Evolutionary conservation across 1,284 basidiomycete genomes (phyloP), one percentile per base, ranked within the genome.

Genomic region (Tremellales sp.): DNA sequence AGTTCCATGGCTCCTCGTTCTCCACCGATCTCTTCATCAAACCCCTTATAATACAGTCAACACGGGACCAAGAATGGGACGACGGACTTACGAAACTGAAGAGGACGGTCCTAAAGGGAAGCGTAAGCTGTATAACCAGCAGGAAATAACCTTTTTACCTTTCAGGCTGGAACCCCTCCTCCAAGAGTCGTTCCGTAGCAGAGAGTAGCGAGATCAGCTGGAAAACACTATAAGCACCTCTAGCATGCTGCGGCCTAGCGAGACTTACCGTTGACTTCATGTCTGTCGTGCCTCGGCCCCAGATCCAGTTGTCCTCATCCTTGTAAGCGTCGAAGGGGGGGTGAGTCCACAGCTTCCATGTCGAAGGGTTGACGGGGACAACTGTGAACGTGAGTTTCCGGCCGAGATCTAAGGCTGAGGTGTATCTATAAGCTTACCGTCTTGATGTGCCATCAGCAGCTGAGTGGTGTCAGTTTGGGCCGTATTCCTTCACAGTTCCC

Each of bases 401-500:
- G n/a, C n/a, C n/a, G n/a, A n/a, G n/a, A n/a, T n/a, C n/a, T n/a
- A n/a, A n/a, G n/a, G n/a, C n/a, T n/a, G n/a, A n/a, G n/a, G n/a
- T n/a, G n/a, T 18, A 67, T 22, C 12, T 59, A 37, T 3, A 63
- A 68, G 5, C 16, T 31, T 16, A 49, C 31, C 38, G 25, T 50
- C 42, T 32, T 43, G 41, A 40, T 38, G 34, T 35, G 24, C 16
- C 34, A 38, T 45, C 24, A 33, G 28, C 10, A 40, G 32, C 40
- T 40, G 29, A 49, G 58, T 19, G 41, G 75, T 80, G 79, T 70
- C 81, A 79, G 57, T 83, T 81, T 1, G 75, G 80, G 21, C 77
- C 10, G 16, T 10, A 31, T 31, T 10, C 10, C 16, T 31, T 31
- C 29, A 10, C 16, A 31, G 29, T 31, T 74, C 27, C 85, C 66